Conservation (phyloP, 192 early-diverging fungal genomes). For the Entophlyctis helioformis region DNA sequence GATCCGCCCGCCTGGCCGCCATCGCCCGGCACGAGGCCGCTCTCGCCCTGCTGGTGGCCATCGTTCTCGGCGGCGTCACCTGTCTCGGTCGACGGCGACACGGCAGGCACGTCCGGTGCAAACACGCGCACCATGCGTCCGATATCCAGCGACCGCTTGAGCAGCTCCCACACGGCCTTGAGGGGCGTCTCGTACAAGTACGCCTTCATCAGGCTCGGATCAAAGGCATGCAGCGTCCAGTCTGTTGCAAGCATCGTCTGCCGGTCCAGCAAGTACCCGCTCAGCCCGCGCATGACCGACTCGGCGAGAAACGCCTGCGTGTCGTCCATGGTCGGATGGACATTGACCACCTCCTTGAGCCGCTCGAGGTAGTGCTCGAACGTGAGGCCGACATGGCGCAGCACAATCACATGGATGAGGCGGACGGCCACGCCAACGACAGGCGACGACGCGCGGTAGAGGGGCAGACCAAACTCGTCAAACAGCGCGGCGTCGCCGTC, state of each 20-base stretch:
- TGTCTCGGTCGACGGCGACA: too few species aligned
- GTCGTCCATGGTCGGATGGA: constrained; percentile 11
- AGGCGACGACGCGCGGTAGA: too few species aligned
- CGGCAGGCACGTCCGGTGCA: too few species aligned
- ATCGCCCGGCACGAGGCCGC: too few species aligned
- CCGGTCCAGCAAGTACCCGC: constrained; percentile 10
- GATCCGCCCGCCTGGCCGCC: too few species aligned
- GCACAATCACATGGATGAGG: constrained; percentile 13
- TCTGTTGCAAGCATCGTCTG: constrained; percentile 10
- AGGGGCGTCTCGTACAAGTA: constrained; percentile 13
- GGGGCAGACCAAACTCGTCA: too few species aligned
- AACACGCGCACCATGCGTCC: too few species aligned
- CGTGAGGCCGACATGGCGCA: constrained; percentile 25
- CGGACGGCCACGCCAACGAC: too few species aligned
- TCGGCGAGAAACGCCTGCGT: constrained; percentile 19
- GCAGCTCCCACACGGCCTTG: constrained; percentile 19
- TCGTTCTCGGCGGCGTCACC: too few species aligned
- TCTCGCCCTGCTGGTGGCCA: too few species aligned
- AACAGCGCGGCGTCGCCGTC: too few species aligned
- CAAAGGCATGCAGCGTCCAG: constrained; percentile 4
- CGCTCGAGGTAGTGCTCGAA: constrained; percentile 25
- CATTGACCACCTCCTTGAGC: constrained; percentile 11
- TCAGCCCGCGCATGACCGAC: constrained; percentile 11
- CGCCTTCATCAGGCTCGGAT: constrained; percentile 11
- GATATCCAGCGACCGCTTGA: constrained; percentile 14